phyloP scores from a whole-genome alignment of 352 stramenopile genomes.

The Phytophthora parvispora region DNA sequence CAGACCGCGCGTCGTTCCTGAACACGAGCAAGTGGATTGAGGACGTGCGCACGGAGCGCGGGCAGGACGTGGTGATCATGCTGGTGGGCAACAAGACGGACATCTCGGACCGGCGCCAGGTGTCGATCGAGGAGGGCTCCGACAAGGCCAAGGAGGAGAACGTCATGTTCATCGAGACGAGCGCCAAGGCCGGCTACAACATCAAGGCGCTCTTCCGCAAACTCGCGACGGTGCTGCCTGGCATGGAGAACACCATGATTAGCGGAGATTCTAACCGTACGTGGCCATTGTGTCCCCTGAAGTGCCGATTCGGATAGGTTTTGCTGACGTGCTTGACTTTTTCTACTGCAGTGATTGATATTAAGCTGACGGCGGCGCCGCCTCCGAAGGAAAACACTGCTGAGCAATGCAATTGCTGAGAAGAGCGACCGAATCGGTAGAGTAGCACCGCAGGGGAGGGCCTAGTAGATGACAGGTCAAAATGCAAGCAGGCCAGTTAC shows the following conservation, averaged over 20 bases:
- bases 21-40: conserved; percentile 99
- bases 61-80: conserved; percentile 99
- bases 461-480: conserved; percentile 29
- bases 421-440: conserved; percentile 26
- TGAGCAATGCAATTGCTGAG: conserved; percentile 81
- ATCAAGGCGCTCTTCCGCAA: conserved; percentile 99
- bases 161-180: conserved; percentile 99
- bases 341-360: conserved; percentile 80
- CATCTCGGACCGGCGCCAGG: conserved; percentile 97
- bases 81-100: conserved; percentile 99
- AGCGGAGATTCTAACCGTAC: conserved; percentile 90
- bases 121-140: conserved; percentile 98
- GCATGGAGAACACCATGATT: conserved; percentile 94
- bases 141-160: conserved; percentile 98
- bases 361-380: conserved; percentile 88
- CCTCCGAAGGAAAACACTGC: conserved; percentile 78
- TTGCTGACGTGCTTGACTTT: conserved; percentile 18
- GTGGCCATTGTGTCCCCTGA: conserved; percentile 16
- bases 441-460: conserved; percentile 13
- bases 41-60: conserved; percentile 98
- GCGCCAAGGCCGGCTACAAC: conserved; percentile 98
- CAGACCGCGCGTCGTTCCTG: conserved; percentile 97
- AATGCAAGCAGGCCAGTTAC: conserved; percentile 30
- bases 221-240: conserved; percentile 97
- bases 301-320: too few relatives aligned